Base-by-base conservation (phyloP, 257 asterid genomes). In the Solanum dulcamara region DNA sequence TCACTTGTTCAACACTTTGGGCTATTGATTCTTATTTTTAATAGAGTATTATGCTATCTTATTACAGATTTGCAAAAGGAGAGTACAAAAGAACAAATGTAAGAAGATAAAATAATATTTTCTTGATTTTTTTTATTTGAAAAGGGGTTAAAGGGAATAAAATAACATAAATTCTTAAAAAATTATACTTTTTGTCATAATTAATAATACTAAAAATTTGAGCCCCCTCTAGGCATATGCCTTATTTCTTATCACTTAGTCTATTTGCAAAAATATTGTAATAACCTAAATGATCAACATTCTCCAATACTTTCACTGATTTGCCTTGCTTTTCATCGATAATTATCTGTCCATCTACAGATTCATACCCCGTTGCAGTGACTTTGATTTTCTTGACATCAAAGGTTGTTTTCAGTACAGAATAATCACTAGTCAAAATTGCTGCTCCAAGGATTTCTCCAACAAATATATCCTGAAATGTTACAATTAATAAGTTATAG, bases 391-490 rank as follows among this genome's bases (percentile, higher is more conserved):
- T 89, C 88, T 74, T 88, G 83, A 6, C 50, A 64, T 48, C 88
- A 67, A 90, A 93, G 1, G 57, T 81, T 20, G 94, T 40, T 59
- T 90, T 90, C 10, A 94, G 86, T 35, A 80, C 64, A 20, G 93
- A 81, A 33, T 40, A 57, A 70, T 93, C 89, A 2, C 94, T 93
- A 17, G 86, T 94, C 85, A 94, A 62, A 74, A 93, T 57, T 30
- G 93, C 93, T 50, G 97, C 98, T 71, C 99, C 98, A 24, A 94
- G 91, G 60, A 91, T 90, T 85, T 96, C 99, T 44, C 99, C 98
- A 32, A 92, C 51, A 87, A 94, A 96, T 30, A 68, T 86, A 55
- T 93, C 97, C 99, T 96, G 90, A 72, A 85, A 71, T 33, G 77
- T 32, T 9, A 74, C 57, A 35, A 35, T 18, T 35, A 17, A 35